Conservation (phyloP, 495 filamentous ascomycete species). For the Penicillium goetzii region DNA sequence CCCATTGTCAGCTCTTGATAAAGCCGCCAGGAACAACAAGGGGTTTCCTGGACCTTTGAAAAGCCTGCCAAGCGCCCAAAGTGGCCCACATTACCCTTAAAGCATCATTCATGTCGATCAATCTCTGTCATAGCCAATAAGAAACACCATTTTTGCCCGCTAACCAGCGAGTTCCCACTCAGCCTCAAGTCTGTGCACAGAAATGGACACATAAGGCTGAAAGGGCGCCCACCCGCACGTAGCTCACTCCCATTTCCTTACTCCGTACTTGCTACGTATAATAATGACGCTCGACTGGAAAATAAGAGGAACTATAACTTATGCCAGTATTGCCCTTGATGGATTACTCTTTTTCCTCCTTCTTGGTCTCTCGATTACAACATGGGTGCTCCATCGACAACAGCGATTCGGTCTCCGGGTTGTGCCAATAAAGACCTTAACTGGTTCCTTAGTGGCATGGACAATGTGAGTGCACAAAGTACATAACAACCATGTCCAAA, state of each 20-base stretch:
- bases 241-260: not conserved
- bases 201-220: not conserved
- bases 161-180: not conserved
- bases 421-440: not conserved
- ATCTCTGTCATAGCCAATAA: not conserved
- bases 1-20: not conserved
- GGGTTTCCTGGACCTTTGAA: not conserved
- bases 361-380: not conserved
- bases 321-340: not conserved
- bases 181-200: not conserved
- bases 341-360: not conserved
- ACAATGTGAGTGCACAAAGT: not conserved
- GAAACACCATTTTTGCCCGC: not conserved
- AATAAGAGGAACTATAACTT: not conserved
- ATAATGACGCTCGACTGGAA: not conserved
- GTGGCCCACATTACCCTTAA: not conserved
- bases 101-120: not conserved
- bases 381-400: not conserved
- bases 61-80: not conserved
- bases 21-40: not conserved
- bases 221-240: not conserved
- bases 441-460: not conserved
- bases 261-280: not conserved
- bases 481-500: not conserved
- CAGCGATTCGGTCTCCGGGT: not conserved